Evolutionary conservation across 768 basidiomycete species (phyloP), one percentile per base, ranked within the genome.

Genomic region (Lyophyllum shimeji): DNA sequence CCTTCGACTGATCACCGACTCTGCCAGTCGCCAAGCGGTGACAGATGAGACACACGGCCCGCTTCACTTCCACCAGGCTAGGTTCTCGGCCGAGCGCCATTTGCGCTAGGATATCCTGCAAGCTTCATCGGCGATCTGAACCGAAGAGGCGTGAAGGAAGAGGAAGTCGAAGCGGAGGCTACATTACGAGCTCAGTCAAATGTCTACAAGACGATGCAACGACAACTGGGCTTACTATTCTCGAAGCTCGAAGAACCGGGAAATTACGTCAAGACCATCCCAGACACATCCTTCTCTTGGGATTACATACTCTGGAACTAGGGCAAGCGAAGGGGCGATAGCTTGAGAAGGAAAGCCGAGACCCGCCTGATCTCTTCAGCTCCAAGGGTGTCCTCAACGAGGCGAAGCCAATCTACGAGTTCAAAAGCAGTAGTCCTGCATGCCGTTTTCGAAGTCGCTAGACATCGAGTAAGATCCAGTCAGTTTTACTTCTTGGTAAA

Each of bases 361-460:
- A 87, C 63, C 6, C 77, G 76, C 20, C 58, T 63, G 18, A 86
- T 63, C 46, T 84, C 76, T 0, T 61, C 57, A 1, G 69, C 12
- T 13, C 65, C 61, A 3, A 82, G 60, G 0, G 68, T 61, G 24
- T 67, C 63, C 13, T 74, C 73, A 1, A 76, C 62, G 1, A 88
- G 68, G 34, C 87, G 82, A 29, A 86, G 55, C 80, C 81, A 84
- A 60, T 88, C 86, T n/a, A 89, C 72, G 0, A 90, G 71, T 49
- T 84, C 82, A 43, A 74, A 82, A 0, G 85, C 85, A 25, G 71
- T 60, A 0, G 63, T 58, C 46, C 68, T 71, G 42, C 78, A 67
- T 23, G 68, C 69, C 2, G 51, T 50, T 39, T 68, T 68, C 2
- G 72, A 67, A 17, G 67, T 63, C 29, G 79, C 84, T 86, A 45